Base-by-base conservation (phyloP, 768 basidiomycete species). In the Suillus luteus region DNA sequence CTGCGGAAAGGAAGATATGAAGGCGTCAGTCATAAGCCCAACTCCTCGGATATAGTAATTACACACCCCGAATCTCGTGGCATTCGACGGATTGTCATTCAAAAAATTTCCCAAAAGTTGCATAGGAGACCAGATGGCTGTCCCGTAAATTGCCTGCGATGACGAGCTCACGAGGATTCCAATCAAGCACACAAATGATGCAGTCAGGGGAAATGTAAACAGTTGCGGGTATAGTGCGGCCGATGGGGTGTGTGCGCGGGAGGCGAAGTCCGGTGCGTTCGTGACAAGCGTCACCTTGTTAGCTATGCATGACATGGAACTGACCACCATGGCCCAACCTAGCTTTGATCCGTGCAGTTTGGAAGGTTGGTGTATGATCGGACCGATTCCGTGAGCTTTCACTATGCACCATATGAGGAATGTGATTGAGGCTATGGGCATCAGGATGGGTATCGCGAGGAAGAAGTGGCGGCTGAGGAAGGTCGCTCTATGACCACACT, bases 81-180 rank as follows among this genome's bases (percentile, higher is more conserved):
- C 85, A 60, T 79, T 72, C 19, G 85, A 86, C 11, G 86, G 89
- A 57, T 73, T 73, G 64, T 83, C 82, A 66, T 92, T 88, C 65
- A 93, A 78, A 76, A 92, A 91, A 68, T 76, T 84, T 58, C 81
- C 83, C 58, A 92, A 77, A 54, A 92, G 78, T 69, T 90, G 87
- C 68, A 93, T 83, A 3, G 91, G 90, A 2, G 86, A 86, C 92
- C 91, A 93, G 60, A 94, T 84, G 17, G 87, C 85, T 67, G 88
- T 86, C 24, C 89, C 90, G 68, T 89, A 93, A 66, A 93, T 88
- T 17, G 86, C 82, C 66, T 86, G 80, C 19, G 89, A 89, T 22
- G 90, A 89, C 1, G 91, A 92, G 61, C 87, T 87, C 67, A 94
- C 91, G 60, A 92, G 85, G 73, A 95, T 91, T 1, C 91, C 91